phyloP scores from a whole-genome alignment of 2,329 filamentous ascomycete genomes.

The Berkeleyomyces rouxiae region DNA sequence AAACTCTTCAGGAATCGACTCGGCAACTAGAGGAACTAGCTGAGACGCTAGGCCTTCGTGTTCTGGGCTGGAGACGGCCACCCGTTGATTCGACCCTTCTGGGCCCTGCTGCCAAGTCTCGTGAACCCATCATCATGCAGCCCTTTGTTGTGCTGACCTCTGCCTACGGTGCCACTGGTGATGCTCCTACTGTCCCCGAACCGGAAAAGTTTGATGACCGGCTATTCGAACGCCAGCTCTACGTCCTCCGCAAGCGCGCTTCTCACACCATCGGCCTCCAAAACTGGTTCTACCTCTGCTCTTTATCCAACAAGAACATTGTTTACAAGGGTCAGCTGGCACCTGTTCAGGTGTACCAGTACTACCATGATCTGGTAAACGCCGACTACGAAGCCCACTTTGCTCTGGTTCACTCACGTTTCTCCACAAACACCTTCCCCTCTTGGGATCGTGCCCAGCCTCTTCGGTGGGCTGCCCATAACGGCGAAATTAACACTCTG shows the following conservation, averaged over 20 bases:
- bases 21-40: slow-evolving; percentile 88
- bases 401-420: slow-evolving; percentile 88
- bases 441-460: slow-evolving; percentile 97
- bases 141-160: slow-evolving; percentile 82
- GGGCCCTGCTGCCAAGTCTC: slow-evolving; percentile 78
- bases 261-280: slow-evolving; percentile 88
- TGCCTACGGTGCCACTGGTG: slow-evolving; percentile 60
- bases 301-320: slow-evolving; percentile 93
- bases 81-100: slow-evolving; percentile 86
- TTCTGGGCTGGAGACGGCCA: slow-evolving; percentile 91
- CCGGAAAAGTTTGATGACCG: slow-evolving; percentile 70
- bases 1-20: slow-evolving; percentile 79
- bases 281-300: slow-evolving; percentile 99
- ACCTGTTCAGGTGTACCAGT: slow-evolving; percentile 90
- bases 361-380: slow-evolving; percentile 92
- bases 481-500: slow-evolving; percentile 95
- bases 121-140: slow-evolving; percentile 89
- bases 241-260: slow-evolving; percentile 82
- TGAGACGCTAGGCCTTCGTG: slow-evolving; percentile 69
- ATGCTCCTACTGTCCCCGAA: slow-evolving; percentile 52
- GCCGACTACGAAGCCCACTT: slow-evolving; percentile 97
- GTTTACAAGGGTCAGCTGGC: slow-evolving; percentile 96
- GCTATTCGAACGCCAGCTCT: slow-evolving; percentile 83
- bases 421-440: slow-evolving; percentile 96
- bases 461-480: slow-evolving; percentile 90